A percentile compares a stretch with the other conserved stretches of the same genome.
These are phyloP conservation scores for Colletotrichum eremochloae DNA, from an alignment of 2,329 filamentous ascomycete species.

Conservation along the genomic window DNA sequence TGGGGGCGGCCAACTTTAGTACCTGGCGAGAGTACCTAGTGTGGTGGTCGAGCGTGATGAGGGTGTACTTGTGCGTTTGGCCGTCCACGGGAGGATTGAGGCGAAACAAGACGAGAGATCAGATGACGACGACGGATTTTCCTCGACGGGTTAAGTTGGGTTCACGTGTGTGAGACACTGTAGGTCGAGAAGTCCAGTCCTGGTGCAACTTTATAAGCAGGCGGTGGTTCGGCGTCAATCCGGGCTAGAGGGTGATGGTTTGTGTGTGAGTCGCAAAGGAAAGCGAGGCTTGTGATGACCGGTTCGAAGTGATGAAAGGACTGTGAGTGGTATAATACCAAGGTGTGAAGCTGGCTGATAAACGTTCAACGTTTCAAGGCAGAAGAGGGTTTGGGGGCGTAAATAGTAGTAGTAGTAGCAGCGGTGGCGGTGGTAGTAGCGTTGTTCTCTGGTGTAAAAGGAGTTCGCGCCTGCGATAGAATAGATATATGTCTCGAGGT, in stretches of 20 bases:
- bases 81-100: conserved; percentile 3
- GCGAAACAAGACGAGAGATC: conserved; percentile 19
- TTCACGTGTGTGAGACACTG: conserved; percentile 24
- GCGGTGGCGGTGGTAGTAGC: background rate
- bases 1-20: conserved; percentile 16
- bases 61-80: conserved; percentile 8
- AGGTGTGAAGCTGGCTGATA: conserved; percentile 19
- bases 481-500: conserved; percentile 24
- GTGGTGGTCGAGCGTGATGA: conserved; percentile 13
- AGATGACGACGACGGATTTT: conserved; percentile 31
- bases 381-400: background rate
- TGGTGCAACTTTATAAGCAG: conserved; percentile 2
- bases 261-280: conserved; percentile 17
- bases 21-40: conserved; percentile 7
- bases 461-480: conserved; percentile 39
- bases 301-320: conserved; percentile 35
- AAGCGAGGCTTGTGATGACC: conserved; percentile 29
- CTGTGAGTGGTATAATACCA: conserved; percentile 24
- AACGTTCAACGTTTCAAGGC: conserved; percentile 36
- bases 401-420: conserved; percentile 4
- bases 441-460: conserved; percentile 13
- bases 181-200: conserved; percentile 43
- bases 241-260: conserved; percentile 9
- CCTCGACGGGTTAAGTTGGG: conserved; percentile 17
- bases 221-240: conserved; percentile 26